Evolutionary conservation across 352 stramenopile genomes (phyloP), one percentile per base, ranked within the genome.

Genomic region (Phytophthora sp.): DNA sequence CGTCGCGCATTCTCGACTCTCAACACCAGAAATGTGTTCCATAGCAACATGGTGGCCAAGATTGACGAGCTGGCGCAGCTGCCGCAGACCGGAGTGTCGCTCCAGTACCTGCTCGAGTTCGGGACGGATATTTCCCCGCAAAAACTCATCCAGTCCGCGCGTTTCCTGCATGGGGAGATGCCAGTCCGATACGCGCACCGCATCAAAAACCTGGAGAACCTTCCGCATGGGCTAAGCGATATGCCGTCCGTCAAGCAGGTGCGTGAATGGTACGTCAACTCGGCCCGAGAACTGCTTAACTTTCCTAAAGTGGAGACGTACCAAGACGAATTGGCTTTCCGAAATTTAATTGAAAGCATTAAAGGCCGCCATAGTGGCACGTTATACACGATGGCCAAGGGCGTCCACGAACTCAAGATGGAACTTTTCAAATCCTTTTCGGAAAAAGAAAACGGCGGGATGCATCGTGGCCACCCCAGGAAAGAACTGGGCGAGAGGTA

Each of bases 361-460:
- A 99, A 99, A 78, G 86, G 97, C 33, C 79, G 97, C 12, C 98
- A 99, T 80, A 96, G 91, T n/a, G 88, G 91, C 30, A 99, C 98
- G 24, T 85, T 99, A 12, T 98, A 99, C 33, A 99, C 98, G 21
- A 99, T 99, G 96, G 98, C 98, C n/a, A 96, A 97, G 57, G 98
- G 97, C 33, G 96, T 99, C 7, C 98, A 98, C 69, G 95, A 99
- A 85, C 92, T 99, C 64, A 97, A 98, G 55, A 82, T 94, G 74
- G 73, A 96, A 55, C 68, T 94, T 15, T 89, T 96, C 58, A 73
- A 78, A 20, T 86, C 89, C 24, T 91, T 93, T 63, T 70, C 77
- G 2, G 74, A 77, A 50, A 87, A 85, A 55, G 67, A 42, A 2
- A n/a, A 77, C 7, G 50, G 56, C 12, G 61, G 66, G 11, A 35